Percentiles rank a stretch among this genome's conserved stretches.
Conservation (phyloP, 768 basidiomycete species). For the Boletus tomentosulus region DNA sequence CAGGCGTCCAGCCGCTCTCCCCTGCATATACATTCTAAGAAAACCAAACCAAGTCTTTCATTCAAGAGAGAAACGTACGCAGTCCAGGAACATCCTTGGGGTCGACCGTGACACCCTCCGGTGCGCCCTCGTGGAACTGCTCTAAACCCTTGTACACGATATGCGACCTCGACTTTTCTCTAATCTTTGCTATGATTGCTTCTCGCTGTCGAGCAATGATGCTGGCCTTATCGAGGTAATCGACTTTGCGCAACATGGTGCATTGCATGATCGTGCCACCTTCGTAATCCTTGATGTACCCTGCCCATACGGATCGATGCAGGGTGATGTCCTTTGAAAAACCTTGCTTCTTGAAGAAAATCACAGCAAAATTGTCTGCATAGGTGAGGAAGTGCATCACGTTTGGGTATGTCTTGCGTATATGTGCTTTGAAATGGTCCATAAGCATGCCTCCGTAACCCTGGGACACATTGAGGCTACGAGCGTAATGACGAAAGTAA, state of each 20-base stretch:
- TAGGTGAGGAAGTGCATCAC: constrained; percentile 97
- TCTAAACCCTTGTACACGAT: constrained; percentile 76
- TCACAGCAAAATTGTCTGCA: constrained; percentile 98
- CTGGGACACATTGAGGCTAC: constrained; percentile 37
- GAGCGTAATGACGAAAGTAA: background rate
- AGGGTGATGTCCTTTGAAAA: constrained; percentile 96
- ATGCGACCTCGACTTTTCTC: constrained; percentile 82
- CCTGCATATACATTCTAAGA: constrained; percentile 44
- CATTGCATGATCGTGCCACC: constrained; percentile 99
- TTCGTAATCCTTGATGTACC: constrained; percentile 99
- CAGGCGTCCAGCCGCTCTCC: constrained; percentile 90
- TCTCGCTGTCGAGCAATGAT: constrained; percentile 81
- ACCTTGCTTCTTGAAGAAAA: constrained; percentile 99
- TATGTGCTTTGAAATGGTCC: constrained; percentile 96
- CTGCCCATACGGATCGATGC: constrained; percentile 91
- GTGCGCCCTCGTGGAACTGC: constrained; percentile 61
- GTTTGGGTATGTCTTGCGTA: constrained; percentile 73
- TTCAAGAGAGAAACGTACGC: constrained; percentile 41
- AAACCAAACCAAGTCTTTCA: background rate
- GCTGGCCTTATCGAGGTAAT: constrained; percentile 79
- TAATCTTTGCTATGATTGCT: constrained; percentile 84
- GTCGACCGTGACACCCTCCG: constrained; percentile 51
- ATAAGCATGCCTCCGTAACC: constrained; percentile 98
- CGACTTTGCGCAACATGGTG: constrained; percentile 87
- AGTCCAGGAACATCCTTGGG: constrained; percentile 86